Evolutionary conservation across 345 rosid genomes (phyloP).

Genomic region (Euphorbia pulcherrima): DNA sequence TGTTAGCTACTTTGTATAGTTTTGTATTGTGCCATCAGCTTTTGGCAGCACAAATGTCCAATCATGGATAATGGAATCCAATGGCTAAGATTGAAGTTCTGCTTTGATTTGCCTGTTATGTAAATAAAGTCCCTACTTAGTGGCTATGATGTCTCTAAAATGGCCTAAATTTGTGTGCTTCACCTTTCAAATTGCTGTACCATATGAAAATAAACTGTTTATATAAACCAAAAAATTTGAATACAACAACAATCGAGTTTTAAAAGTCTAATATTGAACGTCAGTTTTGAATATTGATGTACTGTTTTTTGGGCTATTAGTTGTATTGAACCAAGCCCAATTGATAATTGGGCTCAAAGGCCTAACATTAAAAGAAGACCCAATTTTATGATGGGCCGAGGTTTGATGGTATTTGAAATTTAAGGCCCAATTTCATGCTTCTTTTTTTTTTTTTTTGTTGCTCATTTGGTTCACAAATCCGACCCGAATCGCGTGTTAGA

Average conservation of each 20-base stretch:
- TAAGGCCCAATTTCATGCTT: background rate
- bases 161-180: background rate
- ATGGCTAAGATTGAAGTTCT: background rate
- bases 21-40: constrained; percentile 9
- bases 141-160: background rate
- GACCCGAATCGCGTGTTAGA: too few species aligned
- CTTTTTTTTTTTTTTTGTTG: too few species aligned
- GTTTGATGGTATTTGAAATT: background rate
- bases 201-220: too few species aligned
- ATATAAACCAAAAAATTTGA: too few species aligned
- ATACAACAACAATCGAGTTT: too few species aligned
- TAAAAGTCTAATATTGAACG: too few species aligned
- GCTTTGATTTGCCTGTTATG: background rate
- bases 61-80: constrained; percentile 26
- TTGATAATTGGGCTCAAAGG: too few species aligned
- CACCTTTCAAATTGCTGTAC: background rate
- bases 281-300: too few species aligned
- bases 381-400: background rate
- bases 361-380: too few species aligned
- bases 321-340: too few species aligned
- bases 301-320: too few species aligned
- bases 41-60: constrained; percentile 22
- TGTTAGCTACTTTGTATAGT: background rate
- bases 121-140: background rate
- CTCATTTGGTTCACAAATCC: too few species aligned